phyloP scores from a whole-genome alignment of 1,139 yeast species.

The Yamadazyma atmosphaerica region DNA sequence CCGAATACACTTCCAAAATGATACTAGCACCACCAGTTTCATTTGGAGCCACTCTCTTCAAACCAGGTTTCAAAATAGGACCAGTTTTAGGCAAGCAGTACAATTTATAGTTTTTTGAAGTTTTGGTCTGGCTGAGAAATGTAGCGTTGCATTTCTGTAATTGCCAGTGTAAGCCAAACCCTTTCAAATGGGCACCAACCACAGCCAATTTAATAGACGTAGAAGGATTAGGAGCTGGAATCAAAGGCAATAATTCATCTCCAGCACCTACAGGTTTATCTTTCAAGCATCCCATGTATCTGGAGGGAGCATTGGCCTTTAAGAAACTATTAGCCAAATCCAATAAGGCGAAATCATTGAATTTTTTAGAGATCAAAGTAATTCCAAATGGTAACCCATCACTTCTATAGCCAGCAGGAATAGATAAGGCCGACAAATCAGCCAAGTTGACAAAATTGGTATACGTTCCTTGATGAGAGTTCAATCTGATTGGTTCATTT shows the following conservation, averaged over 20 bases:
- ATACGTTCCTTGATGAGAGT: slow-evolving; percentile 93
- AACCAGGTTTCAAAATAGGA: slow-evolving; percentile 85
- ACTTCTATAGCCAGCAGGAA: slow-evolving; percentile 81
- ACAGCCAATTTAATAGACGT: slow-evolving; percentile 67
- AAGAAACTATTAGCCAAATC: slow-evolving; percentile 78
- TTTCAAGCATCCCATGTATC: slow-evolving; percentile 44
- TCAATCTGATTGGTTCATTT: slow-evolving; percentile 76
- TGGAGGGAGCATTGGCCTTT: slow-evolving; percentile 27
- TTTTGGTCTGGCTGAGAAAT: slow-evolving; percentile 61
- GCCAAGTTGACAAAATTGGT: slow-evolving; percentile 95
- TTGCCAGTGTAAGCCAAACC: slow-evolving; percentile 93
- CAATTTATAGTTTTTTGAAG: slow-evolving; percentile 71
- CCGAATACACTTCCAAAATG: slow-evolving; percentile 76
- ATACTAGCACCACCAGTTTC: slow-evolving; percentile 57
- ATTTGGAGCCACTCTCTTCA: slow-evolving; percentile 55
- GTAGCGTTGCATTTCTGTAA: slow-evolving; percentile 82
- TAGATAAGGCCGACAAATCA: slow-evolving; percentile 86
- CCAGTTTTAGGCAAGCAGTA: slow-evolving; percentile 84
- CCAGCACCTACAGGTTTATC: slow-evolving; percentile 34
- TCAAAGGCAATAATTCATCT: slow-evolving; percentile 35
- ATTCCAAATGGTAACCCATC: slow-evolving; percentile 93
- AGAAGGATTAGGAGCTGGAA: slow-evolving; percentile 32
- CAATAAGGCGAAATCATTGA: slow-evolving; percentile 84
- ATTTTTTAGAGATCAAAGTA: slow-evolving; percentile 77
- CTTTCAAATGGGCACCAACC: slow-evolving; percentile 92